Base-by-base conservation (phyloP, 768 basidiomycete genomes). In the Postia placenta region DNA sequence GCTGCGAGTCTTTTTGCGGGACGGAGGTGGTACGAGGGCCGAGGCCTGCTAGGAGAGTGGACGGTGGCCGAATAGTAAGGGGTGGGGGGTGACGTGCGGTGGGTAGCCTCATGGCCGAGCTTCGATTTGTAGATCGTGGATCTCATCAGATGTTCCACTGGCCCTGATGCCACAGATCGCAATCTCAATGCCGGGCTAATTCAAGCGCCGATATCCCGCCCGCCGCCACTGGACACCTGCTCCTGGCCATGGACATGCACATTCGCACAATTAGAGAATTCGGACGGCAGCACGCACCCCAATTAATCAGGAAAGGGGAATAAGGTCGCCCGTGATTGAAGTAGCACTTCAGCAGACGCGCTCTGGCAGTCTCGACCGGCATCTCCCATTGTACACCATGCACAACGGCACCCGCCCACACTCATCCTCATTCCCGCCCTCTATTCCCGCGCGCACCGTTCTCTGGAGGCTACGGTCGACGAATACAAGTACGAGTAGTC, bases 221-320 rank as follows among this genome's bases (percentile, higher is more conserved):
- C 40, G 40, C 17, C 9, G 25, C 7, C 25, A n/a, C n/a, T n/a
- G n/a, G n/a, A n/a, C n/a, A n/a, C n/a, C n/a, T n/a, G n/a, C n/a
- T n/a, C n/a, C n/a, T n/a, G n/a, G n/a, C n/a, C n/a, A n/a, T n/a
- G n/a, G n/a, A n/a, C n/a, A n/a, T n/a, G n/a, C n/a, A n/a, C n/a
- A n/a, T n/a, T n/a, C n/a, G 42, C 44, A 45, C 44, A 45, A 45
- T 45, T 35, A 43, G 42, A 26, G 42, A n/a, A n/a, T n/a, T n/a
- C n/a, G n/a, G 9, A 33, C 30, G 30, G 30, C 7, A 33, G 15
- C 30, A 33, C 42, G 42, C 25, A 5, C 7, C 42, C 19, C 24
- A 46, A 35, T 39, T 25, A 37, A 39, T 5, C 36, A 5, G 7
- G 46, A 40, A 47, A 47, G 46, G 46, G 37, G 22, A 39, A 5